Evolutionary conservation across 208 protist species (phyloP), one percentile per base, ranked within the genome.

Genomic region (Leishmania gerbilli): DNA sequence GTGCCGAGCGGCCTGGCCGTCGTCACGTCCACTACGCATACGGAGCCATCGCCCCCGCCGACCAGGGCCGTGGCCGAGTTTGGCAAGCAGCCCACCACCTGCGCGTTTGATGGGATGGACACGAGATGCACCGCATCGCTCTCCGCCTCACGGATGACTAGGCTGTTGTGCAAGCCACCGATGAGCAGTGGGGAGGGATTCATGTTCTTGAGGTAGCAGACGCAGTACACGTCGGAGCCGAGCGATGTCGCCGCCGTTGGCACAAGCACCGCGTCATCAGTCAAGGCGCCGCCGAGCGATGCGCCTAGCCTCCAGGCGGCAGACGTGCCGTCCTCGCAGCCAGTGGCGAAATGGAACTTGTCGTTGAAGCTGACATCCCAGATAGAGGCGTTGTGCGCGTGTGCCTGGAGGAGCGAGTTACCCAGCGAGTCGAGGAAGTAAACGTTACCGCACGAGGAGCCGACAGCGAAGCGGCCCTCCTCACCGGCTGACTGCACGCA

Each of bases 371-470:
- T 88, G 53, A 97, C 68, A 62, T 95, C 93, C 92, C 93, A 97
- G 74, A 97, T 95, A 19, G 91, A 88, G 60, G 86, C 84, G 60
- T 94, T 88, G 84, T 97, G 93, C 6, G 84, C 89, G 86, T 97
- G 93, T 3, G 91, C 87, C 82, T 95, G 91, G 67, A 97, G 81
- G n/a, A 97, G 86, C 31, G 93, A 94, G 79, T 94, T 93, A 9
- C 93, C 93, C 19, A 93, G 84, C 11, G 84, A 82, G 76, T 97
- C 93, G 7, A 97, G 74, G 78, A 97, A 95, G 90, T 97, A 97
- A 8, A 97, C 85, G 79, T 97, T 95, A 69, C 93, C 93, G 79
- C 90, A 85, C 27, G 89, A 92, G 9, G 90, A 95, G 77, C 93
- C 91, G 27, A 97, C 89, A 7, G 93, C 93, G 84, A 93, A 93